Base-by-base conservation (phyloP, 2,329 filamentous ascomycete species). In the Fusarium albidum region DNA sequence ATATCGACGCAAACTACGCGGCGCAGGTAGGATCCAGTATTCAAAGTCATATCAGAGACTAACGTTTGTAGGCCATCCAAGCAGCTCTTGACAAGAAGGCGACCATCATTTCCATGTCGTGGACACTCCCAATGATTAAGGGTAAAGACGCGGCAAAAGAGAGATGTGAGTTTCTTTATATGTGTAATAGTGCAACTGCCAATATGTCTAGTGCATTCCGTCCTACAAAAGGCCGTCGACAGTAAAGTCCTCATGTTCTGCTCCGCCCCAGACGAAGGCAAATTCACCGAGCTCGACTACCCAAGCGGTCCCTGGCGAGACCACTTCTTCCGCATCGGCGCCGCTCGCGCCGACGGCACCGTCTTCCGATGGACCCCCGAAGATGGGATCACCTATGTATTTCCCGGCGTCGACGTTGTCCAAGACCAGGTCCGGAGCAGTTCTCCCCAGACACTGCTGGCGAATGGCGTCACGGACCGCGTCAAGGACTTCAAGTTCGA, bases 241-340 rank as follows among this genome's bases (percentile, higher is more conserved):
- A 61, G 55, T 2, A 72, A 71, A 1, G 49, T 76, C 6, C 61
- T 76, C 34, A 68, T 77, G 55, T 76, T 77, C 53, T 76, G 73
- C 59, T 67, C 74, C 0, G 67, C 71, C 0, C 67, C 52, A 6
- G 74, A 76, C 50, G 62, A 70, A 35, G 50, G 50, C 28, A 33
- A 38, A 2, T 15, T 38, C 6, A n/a, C 17, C 3, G n/a, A 9
- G 7, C 9, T 15, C 9, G 50, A 37, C 2, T 53, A 53, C 7
- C 50, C 50, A 3, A 42, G 55, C 12, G 54, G 59, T 21, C 62
- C 62, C 2, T 55, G 60, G 1, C n/a, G n/a, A n/a, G 35, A 49
- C 17, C 62, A 61, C 21, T 63, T 65, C 9, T 66, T 69, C 58
- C 68, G 60, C 6, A 71, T 73, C 11, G 69, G 69, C 7, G 70